Evolutionary conservation across 2,329 filamentous ascomycete genomes (phyloP).

Genomic region (Leptographium galeiforme): DNA sequence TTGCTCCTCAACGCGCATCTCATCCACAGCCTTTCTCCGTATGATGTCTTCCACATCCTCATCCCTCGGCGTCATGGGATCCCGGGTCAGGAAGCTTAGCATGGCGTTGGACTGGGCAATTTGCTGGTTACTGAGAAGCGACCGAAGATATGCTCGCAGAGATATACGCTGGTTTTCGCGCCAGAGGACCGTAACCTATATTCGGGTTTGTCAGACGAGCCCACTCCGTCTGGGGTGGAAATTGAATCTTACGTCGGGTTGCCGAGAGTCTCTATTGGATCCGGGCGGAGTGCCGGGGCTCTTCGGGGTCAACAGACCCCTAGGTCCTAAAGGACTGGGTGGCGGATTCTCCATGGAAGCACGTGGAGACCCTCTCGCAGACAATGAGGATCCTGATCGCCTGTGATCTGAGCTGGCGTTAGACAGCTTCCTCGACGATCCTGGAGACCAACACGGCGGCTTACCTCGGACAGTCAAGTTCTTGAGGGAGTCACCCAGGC

Average conservation of each 20-base stretch:
- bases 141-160: slow-evolving; percentile 78
- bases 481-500: slow-evolving; percentile 20
- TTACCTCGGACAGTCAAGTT: slow-evolving; percentile 30
- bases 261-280: not conserved
- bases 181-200: slow-evolving; percentile 45
- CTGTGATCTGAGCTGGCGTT: slow-evolving; percentile 16
- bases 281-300: not conserved
- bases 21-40: slow-evolving; percentile 68
- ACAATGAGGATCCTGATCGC: slow-evolving; percentile 22
- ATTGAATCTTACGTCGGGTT: slow-evolving; percentile 13
- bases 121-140: slow-evolving; percentile 69
- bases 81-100: slow-evolving; percentile 63
- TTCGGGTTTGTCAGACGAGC: not conserved
- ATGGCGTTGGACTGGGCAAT: slow-evolving; percentile 75
- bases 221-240: too few relatives aligned
- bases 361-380: slow-evolving; percentile 26
- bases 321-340: slow-evolving; percentile 11
- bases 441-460: slow-evolving; percentile 1
- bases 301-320: not conserved
- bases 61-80: slow-evolving; percentile 62
- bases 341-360: slow-evolving; percentile 29
- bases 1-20: slow-evolving; percentile 82
- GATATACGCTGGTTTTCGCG: slow-evolving; percentile 87
- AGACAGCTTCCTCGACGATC: too few relatives aligned
- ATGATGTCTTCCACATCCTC: slow-evolving; percentile 75